Evolutionary conservation across 352 stramenopile species (phyloP).

Genomic region (Stramenopiles sp.): DNA sequence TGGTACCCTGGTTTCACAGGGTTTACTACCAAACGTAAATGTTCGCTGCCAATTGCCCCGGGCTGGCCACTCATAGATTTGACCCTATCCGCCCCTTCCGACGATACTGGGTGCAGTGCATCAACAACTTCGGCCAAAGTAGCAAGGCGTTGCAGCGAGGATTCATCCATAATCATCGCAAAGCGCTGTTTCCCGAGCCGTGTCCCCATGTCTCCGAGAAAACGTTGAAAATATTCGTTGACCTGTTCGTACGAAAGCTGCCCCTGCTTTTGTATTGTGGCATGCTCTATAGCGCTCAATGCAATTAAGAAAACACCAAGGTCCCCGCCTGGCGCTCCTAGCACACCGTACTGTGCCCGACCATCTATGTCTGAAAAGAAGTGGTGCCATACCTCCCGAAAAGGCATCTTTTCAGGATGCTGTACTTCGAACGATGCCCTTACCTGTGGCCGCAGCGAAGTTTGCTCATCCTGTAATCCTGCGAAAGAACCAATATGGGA

Average conservation of each 20-base stretch:
- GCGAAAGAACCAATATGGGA: background rate
- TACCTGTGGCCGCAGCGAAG: background rate
- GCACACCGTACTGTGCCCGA: background rate
- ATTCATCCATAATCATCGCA: background rate
- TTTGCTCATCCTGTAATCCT: background rate
- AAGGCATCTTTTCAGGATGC: background rate
- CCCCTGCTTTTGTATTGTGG: background rate
- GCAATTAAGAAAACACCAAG: constrained; percentile 1
- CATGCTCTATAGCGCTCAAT: background rate
- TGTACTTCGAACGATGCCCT: background rate
- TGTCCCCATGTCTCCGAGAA: background rate
- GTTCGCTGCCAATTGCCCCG: background rate
- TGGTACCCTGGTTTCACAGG: background rate
- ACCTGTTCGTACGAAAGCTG: background rate
- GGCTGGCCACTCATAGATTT: background rate
- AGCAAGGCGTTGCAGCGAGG: background rate
- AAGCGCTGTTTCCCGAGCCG: background rate
- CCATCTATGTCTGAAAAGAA: background rate
- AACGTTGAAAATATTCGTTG: background rate
- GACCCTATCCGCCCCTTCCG: background rate
- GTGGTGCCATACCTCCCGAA: background rate
- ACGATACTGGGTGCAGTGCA: background rate
- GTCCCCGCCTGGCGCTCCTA: background rate
- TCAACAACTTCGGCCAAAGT: background rate
- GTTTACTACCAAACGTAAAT: background rate